phyloP scores from a whole-genome alignment of 768 basidiomycete genomes.

The Cystofilobasidium bisporidii region DNA sequence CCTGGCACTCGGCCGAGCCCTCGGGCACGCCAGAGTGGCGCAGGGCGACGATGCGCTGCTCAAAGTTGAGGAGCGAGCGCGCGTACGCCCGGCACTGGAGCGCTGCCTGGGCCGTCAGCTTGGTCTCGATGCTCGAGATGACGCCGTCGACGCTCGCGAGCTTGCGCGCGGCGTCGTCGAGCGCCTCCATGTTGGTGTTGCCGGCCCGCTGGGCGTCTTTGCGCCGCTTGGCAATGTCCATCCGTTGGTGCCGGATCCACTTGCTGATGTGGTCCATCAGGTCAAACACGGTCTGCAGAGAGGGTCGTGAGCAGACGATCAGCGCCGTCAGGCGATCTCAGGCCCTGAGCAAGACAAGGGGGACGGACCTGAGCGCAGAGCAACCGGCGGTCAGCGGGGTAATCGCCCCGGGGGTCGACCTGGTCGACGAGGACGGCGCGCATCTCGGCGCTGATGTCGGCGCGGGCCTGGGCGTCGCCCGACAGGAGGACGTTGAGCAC shows the following conservation, averaged over 20 bases:
- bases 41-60: constrained; percentile 55
- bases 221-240: constrained; percentile 51
- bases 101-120: constrained; percentile 85
- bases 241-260: constrained; percentile 70
- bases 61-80: constrained; percentile 87
- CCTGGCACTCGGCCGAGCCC: constrained; percentile 46
- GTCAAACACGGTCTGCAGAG: constrained; percentile 83
- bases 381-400: constrained; percentile 66
- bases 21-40: constrained; percentile 32
- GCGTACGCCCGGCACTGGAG: constrained; percentile 91
- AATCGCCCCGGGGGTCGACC: constrained; percentile 52
- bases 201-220: constrained; percentile 34
- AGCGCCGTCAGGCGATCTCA: not conserved
- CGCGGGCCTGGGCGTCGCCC: constrained; percentile 52
- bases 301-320: not conserved
- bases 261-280: constrained; percentile 88
- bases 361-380: constrained; percentile 81
- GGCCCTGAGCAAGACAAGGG: no score
- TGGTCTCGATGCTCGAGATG: constrained; percentile 69
- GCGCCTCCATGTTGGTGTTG: constrained; percentile 18
- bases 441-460: constrained; percentile 65
- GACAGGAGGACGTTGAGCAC: constrained; percentile 75
- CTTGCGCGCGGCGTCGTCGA: constrained; percentile 5
- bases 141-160: constrained; percentile 67
- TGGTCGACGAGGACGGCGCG: constrained; percentile 78